Conservation (phyloP, 257 asterid genomes). For the Ocimum tenuiflorum region DNA sequence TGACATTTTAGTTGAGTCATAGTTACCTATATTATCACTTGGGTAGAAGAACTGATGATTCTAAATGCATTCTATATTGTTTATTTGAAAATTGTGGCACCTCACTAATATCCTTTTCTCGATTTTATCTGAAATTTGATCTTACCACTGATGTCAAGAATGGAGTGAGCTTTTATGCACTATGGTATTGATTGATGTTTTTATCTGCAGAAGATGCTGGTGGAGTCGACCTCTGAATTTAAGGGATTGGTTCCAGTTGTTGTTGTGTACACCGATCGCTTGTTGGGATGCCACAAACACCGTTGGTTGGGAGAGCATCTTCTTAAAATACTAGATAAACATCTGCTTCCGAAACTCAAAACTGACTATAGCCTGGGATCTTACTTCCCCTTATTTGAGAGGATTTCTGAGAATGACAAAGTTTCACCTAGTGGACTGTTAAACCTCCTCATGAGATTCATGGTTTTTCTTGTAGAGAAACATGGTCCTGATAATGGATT, state of each 20-base stretch:
- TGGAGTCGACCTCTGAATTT: conserved; percentile 52
- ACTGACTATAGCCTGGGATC: conserved; percentile 65
- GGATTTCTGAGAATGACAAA: conserved; percentile 59
- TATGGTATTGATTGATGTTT: conserved; percentile 17
- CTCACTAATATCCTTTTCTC: neutral
- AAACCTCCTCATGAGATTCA: conserved; percentile 61
- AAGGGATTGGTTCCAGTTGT: conserved; percentile 73
- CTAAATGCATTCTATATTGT: conserved; percentile 1
- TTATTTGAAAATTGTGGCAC: conserved; percentile 3
- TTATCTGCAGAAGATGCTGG: conserved; percentile 56
- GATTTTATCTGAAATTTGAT: neutral
- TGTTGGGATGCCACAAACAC: conserved; percentile 67
- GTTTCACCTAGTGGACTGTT: conserved; percentile 71
- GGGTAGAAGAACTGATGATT: neutral
- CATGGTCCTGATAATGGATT: conserved; percentile 82
- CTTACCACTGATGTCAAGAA: conserved; percentile 5
- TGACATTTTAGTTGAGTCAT: neutral
- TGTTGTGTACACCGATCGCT: conserved; percentile 61
- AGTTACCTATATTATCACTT: neutral
- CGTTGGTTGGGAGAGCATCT: conserved; percentile 71
- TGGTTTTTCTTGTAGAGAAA: conserved; percentile 57
- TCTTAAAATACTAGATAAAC: conserved; percentile 60
- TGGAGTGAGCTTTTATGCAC: conserved; percentile 5
- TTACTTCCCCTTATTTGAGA: conserved; percentile 75
- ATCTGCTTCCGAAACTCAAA: conserved; percentile 66